Base-by-base conservation (phyloP, 2,329 filamentous ascomycete species). In the Microdochium paspali region DNA sequence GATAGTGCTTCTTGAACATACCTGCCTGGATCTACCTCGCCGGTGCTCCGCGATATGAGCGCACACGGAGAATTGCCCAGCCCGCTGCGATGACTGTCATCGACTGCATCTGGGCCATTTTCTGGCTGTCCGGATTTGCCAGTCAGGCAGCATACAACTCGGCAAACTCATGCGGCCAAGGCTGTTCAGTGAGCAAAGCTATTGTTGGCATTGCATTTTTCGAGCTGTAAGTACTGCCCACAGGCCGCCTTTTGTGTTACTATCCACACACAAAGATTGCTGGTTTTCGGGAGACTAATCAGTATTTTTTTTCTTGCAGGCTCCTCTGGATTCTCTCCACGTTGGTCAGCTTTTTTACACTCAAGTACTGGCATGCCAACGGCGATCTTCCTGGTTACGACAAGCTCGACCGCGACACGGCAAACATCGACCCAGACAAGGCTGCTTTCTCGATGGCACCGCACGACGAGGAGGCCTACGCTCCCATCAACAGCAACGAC, bases 71-170 rank as follows among this genome's bases (percentile, higher is more conserved):
- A 52, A 70, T 81, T 46, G 82, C 81, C 45, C 69, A 84, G 49
- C 79, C 81, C 2, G 75, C 80, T 54, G 80, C 71, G 50, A 80
- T 85, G 71, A 65, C 79, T 23, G 66, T 64, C 9, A 67, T 84
- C 26, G 82, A 85, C 58, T 63, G 62, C n/a, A 32, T 80, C 49
- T 82, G 74, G 58, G 66, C 69, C 57, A 61, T 85, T 53, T 65
- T 85, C 51, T 85, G 82, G 81, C 68, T 86, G 40, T 82, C 81
- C 2, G 82, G 76, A 18, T 85, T 85, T 59, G 76, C 82, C 25
- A 74, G 78, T 18, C 79, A 85, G 58, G 81, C 82, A 2, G 71
- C 77, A 9, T 85, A 79, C 65, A 84, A 85, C 65, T 69, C 71
- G 3, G 68, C 70, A 21, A 70, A 70, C 50, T 65, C 70, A 24